phyloP scores from a whole-genome alignment of 345 rosid species.

The Brassica napus region DNA sequence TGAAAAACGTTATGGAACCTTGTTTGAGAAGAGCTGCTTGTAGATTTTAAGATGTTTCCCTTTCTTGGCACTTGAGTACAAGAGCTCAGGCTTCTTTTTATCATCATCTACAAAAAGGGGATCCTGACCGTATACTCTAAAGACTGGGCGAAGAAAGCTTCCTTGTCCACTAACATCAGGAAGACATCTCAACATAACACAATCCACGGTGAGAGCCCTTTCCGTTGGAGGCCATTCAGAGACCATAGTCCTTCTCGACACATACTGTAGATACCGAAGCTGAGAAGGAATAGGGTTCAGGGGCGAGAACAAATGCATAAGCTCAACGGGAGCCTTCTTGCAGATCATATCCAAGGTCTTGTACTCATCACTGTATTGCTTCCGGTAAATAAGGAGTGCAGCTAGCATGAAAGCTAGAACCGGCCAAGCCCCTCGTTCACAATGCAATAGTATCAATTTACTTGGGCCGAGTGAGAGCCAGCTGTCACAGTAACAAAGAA shows the following conservation, averaged over 20 bases:
- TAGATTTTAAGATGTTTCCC: constrained; percentile 58
- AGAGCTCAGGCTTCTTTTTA: constrained; percentile 47
- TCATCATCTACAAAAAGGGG: constrained; percentile 61
- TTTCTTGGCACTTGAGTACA: constrained; percentile 67
- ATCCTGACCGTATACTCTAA: constrained; percentile 86
- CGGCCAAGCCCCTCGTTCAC: constrained; percentile 88
- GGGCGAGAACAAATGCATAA: constrained; percentile 70
- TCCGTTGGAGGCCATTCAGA: constrained; percentile 91
- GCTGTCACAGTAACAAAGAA: constrained; percentile 85
- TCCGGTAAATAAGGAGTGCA: constrained; percentile 79
- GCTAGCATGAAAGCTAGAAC: constrained; percentile 85
- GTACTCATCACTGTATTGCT: constrained; percentile 78
- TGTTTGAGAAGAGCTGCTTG: constrained; percentile 63
- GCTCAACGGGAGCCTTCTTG: constrained; percentile 88
- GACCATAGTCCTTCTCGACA: constrained; percentile 84
- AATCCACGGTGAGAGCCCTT: constrained; percentile 87
- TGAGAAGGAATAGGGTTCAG: constrained; percentile 90
- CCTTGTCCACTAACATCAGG: constrained; percentile 74
- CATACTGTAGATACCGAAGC: constrained; percentile 79
- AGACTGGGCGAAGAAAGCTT: constrained; percentile 74
- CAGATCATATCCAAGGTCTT: constrained; percentile 92
- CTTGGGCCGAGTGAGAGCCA: constrained; percentile 87
- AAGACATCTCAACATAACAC: constrained; percentile 72
- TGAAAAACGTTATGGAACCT: no score
- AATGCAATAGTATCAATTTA: constrained; percentile 83